Evolutionary conservation across 805 yeast genomes (phyloP), one percentile per base, ranked within the genome.

Genomic region (Suhomyces sp.): DNA sequence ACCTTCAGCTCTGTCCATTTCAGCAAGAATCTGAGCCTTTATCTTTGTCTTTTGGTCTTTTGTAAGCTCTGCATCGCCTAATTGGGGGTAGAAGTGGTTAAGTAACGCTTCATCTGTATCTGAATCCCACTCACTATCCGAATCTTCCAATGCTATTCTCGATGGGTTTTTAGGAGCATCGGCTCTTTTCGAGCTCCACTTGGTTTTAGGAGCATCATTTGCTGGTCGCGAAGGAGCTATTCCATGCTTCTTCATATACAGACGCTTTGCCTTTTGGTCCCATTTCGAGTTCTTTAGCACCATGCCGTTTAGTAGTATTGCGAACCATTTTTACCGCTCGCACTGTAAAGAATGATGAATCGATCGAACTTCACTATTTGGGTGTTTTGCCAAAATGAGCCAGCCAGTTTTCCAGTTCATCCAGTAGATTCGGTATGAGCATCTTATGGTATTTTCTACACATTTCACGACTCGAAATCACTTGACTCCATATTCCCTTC

Each of bases 221-320:
- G 59, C 52, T 20, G 58, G 53, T 20, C 50, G 53, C 6, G 48
- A 43, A 25, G 72, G 60, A 20, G 43, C 44, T 17, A 57, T 48
- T n/a, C 76, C 76, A 58, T 75, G 79, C 55, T 75, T 75, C 54
- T 64, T 66, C 64, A 72, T 62, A 51, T 71, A 75, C 53, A 62
- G 60, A 53, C 60, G 52, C 56, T 71, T 75, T 45, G 79, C 77
- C 61, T 71, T 72, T 53, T 68, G 68, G 58, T 75, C 79, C 75
- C 78, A 75, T 61, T 74, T 75, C 12, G 69, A 62, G 54, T 75
- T 72, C 59, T 74, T 71, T 48, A 75, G 59, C 46, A 75, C 79
- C 79, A 75, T 75, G 21, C 10, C 5, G 7, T 10, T 6, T n/a
- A 37, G 21, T 19, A 8, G 22, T 37, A 17, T 9, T 37, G 22